These are phyloP conservation scores for Lachnellula hyalina DNA, from an alignment of 2,329 filamentous ascomycete species.

Conservation along the genomic window DNA sequence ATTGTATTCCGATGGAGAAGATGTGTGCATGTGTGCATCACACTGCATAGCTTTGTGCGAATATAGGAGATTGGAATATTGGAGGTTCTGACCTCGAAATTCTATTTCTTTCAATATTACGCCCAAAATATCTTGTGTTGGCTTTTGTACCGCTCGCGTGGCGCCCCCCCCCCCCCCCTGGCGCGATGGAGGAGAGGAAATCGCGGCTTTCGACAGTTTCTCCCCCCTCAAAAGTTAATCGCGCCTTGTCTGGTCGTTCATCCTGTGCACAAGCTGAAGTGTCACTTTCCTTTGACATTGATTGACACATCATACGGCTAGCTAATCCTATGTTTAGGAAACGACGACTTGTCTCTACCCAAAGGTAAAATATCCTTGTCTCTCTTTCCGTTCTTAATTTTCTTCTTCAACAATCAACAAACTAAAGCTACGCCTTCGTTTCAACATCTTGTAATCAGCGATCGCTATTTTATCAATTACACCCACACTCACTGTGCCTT, in stretches of 20 bases:
- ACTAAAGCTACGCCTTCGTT: neutral
- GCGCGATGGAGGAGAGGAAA: too few species aligned
- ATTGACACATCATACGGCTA: conserved; percentile 24
- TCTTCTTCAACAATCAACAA: neutral
- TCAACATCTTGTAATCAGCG: neutral
- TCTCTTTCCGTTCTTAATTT: neutral
- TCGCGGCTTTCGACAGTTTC: neutral
- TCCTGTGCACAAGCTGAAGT: neutral
- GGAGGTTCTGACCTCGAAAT: too few species aligned
- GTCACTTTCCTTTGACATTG: conserved; percentile 1
- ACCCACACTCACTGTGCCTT: neutral
- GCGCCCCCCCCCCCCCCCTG: too few species aligned
- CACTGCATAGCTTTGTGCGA: neutral
- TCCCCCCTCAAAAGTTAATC: neutral
- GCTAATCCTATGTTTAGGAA: conserved; percentile 40
- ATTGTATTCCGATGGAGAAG: neutral
- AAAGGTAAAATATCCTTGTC: conserved; percentile 44
- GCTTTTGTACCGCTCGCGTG: too few species aligned
- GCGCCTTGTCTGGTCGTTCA: too few species aligned
- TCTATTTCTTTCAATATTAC: too few species aligned
- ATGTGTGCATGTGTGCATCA: neutral
- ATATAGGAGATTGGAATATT: neutral
- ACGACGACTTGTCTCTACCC: conserved; percentile 59
- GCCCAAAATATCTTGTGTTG: too few species aligned
- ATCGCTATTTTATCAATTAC: neutral